Conservation (phyloP, 176 grass and related monocot genomes). For the Phoenix dactylifera region DNA sequence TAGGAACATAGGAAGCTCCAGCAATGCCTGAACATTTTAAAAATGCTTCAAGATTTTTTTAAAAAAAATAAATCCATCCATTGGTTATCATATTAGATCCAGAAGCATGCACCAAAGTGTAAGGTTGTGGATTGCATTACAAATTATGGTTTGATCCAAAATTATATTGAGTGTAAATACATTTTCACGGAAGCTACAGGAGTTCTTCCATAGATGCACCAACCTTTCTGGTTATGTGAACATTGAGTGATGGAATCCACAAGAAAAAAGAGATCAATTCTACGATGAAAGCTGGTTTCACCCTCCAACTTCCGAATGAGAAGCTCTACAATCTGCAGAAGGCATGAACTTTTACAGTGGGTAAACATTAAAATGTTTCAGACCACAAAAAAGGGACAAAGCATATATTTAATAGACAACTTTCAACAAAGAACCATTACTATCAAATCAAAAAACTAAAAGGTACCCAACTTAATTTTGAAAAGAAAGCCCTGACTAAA, state of each 20-base stretch:
- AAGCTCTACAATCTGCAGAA: conserved; percentile 77
- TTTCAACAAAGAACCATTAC: too few relatives aligned
- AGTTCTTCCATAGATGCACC: neutral
- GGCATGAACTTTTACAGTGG: too few relatives aligned
- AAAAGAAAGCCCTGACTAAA: too few relatives aligned
- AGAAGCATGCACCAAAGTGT: conserved; percentile 25
- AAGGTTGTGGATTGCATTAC: too few relatives aligned
- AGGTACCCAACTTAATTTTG: too few relatives aligned
- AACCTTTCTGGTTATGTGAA: conserved; percentile 88
- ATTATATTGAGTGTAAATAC: neutral
- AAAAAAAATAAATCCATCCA: conserved; percentile 5
- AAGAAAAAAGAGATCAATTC: conserved; percentile 88
- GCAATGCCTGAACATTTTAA: conserved; percentile 43
- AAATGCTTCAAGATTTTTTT: too few relatives aligned
- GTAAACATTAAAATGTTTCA: too few relatives aligned
- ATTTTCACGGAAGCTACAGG: neutral
- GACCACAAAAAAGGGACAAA: too few relatives aligned
- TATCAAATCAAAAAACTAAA: too few relatives aligned
- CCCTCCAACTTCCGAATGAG: conserved; percentile 74
- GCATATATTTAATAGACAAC: too few relatives aligned
- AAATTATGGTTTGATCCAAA: too few relatives aligned
- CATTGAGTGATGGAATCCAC: conserved; percentile 92
- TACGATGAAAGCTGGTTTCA: conserved; percentile 83
- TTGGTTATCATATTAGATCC: conserved; percentile 12
- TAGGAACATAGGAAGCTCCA: conserved; percentile 68